Conservation (phyloP, 148 eudicot genomes). For the Rhododendron henanense region DNA sequence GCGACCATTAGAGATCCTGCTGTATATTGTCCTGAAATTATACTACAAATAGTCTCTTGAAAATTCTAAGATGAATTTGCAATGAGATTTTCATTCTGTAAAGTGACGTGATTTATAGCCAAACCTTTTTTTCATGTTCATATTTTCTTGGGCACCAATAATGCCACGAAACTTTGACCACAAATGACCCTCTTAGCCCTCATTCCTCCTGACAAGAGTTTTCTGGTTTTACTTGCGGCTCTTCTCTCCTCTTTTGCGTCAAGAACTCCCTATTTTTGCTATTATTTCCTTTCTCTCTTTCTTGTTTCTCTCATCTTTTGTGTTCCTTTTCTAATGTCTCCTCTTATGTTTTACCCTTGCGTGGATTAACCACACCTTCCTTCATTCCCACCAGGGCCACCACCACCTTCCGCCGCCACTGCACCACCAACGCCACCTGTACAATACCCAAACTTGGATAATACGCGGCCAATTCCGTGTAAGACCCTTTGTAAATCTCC, state of each 20-base stretch:
- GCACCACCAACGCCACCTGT: slow-evolving; percentile 24
- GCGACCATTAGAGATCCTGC: background rate
- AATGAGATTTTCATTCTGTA: background rate
- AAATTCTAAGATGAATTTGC: background rate
- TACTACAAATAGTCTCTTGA: background rate
- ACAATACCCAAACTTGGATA: slow-evolving; percentile 75
- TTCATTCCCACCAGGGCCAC: no score
- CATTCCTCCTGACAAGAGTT: no score
- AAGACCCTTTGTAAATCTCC: slow-evolving; percentile 27
- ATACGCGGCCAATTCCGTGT: slow-evolving; percentile 73
- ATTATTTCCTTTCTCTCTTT: no score
- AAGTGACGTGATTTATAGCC: background rate
- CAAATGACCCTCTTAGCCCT: no score
- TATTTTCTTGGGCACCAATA: background rate
- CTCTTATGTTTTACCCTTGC: no score
- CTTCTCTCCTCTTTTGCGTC: no score
- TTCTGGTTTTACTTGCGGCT: no score
- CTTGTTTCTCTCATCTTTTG: no score
- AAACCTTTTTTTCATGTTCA: background rate
- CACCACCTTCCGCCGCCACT: slow-evolving; percentile 25
- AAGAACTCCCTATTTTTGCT: no score
- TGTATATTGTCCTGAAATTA: background rate
- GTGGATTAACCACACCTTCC: no score
- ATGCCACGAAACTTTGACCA: no score
- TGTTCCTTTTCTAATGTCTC: no score